Base-by-base conservation (phyloP, 23 red algal species). In the Cyanidioschyzon merolae region DNA sequence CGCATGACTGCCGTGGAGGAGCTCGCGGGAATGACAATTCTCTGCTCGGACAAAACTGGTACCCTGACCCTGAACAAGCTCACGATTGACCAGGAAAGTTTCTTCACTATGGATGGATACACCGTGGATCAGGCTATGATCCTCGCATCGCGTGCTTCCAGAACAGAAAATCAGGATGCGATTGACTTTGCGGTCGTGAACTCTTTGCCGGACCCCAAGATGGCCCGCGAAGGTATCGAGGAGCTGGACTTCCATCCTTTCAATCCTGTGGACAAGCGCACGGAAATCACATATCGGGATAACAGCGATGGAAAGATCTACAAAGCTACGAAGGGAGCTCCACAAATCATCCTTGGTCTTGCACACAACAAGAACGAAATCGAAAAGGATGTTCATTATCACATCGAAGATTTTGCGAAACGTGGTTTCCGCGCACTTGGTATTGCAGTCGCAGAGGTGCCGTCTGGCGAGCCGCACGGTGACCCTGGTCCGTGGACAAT, bases 1-100 rank as follows among this genome's bases (percentile, higher is more conserved):
- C 74, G 82, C 59, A 77, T 85, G 75, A 85, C 82, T 38, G 82
- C 82, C 45, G 45, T 85, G 27, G 82, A 85, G 57, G 74, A 85
- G 40, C 74, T 85, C 25, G 75, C 82, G 30, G 82, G 75, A 37
- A 85, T 85, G 82, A 59, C 37, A 24, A 85, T 85, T 41, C 77
- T 85, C 3, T 85, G 82, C 77, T 79, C 74, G 29, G 82, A 85
- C 75, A 85, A 85, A 75, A 85, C 82, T 3, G 82, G 82, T 12
- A 85, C 82, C 1, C 51, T 85, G 82, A 85, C 82, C 1, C 34
- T 79, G 12, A 85, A 85, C 67, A 77, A 85, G 39, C 82, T 85
- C 24, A 37, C 79, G 32, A 75, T 83, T 37, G 79, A 83, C 67
- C 37, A 77, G 37, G 34, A 37, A 30, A 80, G 41, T 26, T 59